phyloP scores from a whole-genome alignment of 2,329 filamentous ascomycete species.

The Colletotrichum sp. region DNA sequence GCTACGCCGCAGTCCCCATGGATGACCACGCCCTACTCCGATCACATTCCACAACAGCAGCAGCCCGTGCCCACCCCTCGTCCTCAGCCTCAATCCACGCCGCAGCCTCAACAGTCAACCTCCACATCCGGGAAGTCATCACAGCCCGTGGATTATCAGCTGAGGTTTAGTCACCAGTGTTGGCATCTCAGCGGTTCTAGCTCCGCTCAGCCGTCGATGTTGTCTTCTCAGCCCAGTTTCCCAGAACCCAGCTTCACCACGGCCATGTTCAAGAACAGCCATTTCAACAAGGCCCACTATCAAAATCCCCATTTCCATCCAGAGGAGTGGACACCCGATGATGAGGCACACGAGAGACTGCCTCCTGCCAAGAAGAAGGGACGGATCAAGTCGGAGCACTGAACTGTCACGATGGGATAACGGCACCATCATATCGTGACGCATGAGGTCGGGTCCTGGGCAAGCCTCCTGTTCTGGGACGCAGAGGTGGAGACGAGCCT shows the following conservation, averaged over 20 bases:
- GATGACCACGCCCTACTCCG: slow-evolving; percentile 38
- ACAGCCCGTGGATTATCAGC: slow-evolving; percentile 31
- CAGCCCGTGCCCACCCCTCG: slow-evolving; percentile 30
- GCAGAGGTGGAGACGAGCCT: neutral
- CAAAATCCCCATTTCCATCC: slow-evolving; percentile 63
- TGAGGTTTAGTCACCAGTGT: slow-evolving; percentile 60
- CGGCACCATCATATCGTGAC: neutral
- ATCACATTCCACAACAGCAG: slow-evolving; percentile 27
- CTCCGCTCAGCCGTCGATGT: slow-evolving; percentile 13
- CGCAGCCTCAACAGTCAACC: slow-evolving; percentile 3
- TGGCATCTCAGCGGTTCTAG: slow-evolving; percentile 50
- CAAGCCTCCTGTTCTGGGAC: neutral
- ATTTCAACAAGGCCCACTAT: slow-evolving; percentile 71
- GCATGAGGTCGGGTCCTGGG: neutral
- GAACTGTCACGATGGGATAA: neutral
- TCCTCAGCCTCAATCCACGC: slow-evolving; percentile 28
- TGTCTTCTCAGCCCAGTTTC: slow-evolving; percentile 28
- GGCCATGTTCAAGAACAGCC: slow-evolving; percentile 68
- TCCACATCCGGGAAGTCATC: slow-evolving; percentile 3
- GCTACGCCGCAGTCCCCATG: slow-evolving; percentile 40
- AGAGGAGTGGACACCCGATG: slow-evolving; percentile 48
- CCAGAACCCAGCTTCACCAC: slow-evolving; percentile 57
- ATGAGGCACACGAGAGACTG: slow-evolving; percentile 29
- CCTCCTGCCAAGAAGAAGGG: slow-evolving; percentile 15
- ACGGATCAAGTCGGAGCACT: slow-evolving; percentile 1